These are phyloP conservation scores for Ophiostoma sp. DNA, from an alignment of 2,329 filamentous ascomycete species.

Conservation along the genomic window DNA sequence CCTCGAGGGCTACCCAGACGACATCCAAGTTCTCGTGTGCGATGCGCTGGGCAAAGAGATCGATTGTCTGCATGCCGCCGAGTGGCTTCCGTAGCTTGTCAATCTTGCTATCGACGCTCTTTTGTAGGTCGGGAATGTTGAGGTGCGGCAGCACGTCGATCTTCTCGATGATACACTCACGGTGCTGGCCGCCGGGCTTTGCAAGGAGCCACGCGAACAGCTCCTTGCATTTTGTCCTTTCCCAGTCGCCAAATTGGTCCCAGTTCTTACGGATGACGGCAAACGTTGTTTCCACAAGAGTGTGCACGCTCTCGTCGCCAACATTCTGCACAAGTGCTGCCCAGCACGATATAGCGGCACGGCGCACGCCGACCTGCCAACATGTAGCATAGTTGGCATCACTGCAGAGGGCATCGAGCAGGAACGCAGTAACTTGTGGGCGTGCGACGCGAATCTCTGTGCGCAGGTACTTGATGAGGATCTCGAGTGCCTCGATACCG, in stretches of 20 bases:
- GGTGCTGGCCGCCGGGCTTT: constrained; percentile 42
- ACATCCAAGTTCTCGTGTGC: constrained; percentile 81
- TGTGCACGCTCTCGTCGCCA: constrained; percentile 62
- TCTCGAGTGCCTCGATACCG: constrained; percentile 70
- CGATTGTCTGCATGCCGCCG: constrained; percentile 60
- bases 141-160: constrained; percentile 76
- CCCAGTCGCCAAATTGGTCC: constrained; percentile 56
- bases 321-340: constrained; percentile 68
- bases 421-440: constrained; percentile 88
- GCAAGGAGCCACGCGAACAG: constrained; percentile 59
- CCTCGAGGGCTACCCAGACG: constrained; percentile 71
- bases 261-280: constrained; percentile 82
- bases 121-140: constrained; percentile 61
- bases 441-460: constrained; percentile 70
- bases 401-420: constrained; percentile 66
- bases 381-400: constrained; percentile 41
- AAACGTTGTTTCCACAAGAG: constrained; percentile 81
- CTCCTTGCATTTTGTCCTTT: constrained; percentile 53
- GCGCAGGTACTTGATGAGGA: constrained; percentile 75
- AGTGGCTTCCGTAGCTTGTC: constrained; percentile 58
- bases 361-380: constrained; percentile 48
- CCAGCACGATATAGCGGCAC: constrained; percentile 80
- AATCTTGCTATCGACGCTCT: constrained; percentile 59
- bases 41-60: constrained; percentile 67
- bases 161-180: constrained; percentile 55